phyloP scores from a whole-genome alignment of 148 eudicot species.

The Rhododendron simsii region DNA sequence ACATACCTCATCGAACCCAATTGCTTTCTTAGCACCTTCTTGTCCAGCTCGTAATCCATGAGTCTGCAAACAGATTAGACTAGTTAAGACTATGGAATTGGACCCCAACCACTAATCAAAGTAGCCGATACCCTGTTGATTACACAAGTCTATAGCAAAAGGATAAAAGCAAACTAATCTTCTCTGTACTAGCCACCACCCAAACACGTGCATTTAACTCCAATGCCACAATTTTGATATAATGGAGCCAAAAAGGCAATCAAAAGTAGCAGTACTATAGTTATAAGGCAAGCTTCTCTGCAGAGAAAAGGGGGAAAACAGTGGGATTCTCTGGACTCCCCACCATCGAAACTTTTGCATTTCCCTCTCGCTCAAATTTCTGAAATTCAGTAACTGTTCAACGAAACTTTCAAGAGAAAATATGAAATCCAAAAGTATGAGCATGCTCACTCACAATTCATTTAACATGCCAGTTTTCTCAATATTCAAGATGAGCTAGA shows the following conservation, averaged over 20 bases:
- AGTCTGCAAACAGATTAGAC: conserved; percentile 50
- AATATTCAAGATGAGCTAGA: background rate
- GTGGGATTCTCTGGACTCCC: background rate
- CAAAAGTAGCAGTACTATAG: background rate
- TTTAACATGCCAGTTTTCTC: background rate
- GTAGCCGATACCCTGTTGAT: background rate
- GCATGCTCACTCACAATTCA: background rate
- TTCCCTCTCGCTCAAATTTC: background rate
- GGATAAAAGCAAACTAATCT: background rate
- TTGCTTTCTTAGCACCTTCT: conserved; percentile 77
- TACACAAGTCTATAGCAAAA: background rate
- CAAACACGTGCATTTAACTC: background rate
- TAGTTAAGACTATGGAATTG: background rate
- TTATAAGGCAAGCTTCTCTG: background rate
- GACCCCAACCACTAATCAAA: background rate
- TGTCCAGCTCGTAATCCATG: conserved; percentile 86
- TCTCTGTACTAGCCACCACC: background rate
- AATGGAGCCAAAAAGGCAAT: background rate
- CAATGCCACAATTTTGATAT: background rate
- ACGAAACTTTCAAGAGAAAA: background rate
- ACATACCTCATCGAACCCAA: conserved; percentile 83
- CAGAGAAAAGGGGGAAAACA: background rate
- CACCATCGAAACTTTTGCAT: background rate
- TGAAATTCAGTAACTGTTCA: background rate
- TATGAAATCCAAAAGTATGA: background rate